These are phyloP conservation scores for Gaertneriomyces sp. DNA, from an alignment of 192 early-diverging fungal species.

Conservation along the genomic window DNA sequence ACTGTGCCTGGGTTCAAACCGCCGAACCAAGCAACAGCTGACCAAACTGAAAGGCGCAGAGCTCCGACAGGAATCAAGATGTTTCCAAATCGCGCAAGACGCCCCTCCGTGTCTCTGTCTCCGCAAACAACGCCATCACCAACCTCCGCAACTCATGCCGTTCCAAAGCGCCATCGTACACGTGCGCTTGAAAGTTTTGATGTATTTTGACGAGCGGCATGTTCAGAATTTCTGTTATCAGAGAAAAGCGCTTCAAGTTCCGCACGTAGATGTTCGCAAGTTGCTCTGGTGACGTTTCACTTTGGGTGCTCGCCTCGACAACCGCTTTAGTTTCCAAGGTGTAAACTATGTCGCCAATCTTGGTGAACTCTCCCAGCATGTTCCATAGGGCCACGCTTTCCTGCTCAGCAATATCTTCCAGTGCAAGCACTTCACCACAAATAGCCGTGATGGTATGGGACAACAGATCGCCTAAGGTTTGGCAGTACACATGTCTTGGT, in stretches of 20 bases:
- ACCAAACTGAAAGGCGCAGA: too few relatives aligned
- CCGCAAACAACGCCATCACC: constrained; percentile 48
- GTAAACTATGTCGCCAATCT: background rate
- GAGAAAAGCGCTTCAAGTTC: constrained; percentile 14
- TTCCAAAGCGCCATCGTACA: constrained; percentile 29
- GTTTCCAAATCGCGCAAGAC: too few relatives aligned
- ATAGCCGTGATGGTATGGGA: constrained; percentile 17
- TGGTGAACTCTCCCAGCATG: constrained; percentile 18
- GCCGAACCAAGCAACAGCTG: too few relatives aligned
- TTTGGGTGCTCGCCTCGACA: too few relatives aligned
- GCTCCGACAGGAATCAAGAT: too few relatives aligned
- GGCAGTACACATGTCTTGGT: constrained; percentile 12
- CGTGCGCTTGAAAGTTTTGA: constrained; percentile 36
- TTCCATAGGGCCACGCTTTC: constrained; percentile 37
- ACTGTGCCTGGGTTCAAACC: too few relatives aligned
- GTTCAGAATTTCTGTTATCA: constrained; percentile 31
- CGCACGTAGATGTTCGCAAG: background rate
- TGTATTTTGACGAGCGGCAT: constrained; percentile 37
- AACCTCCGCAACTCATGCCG: constrained; percentile 34
- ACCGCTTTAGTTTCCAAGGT: background rate
- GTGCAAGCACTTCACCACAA: constrained; percentile 16
- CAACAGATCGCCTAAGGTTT: constrained; percentile 23
- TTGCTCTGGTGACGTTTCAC: background rate
- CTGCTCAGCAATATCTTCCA: constrained; percentile 43
- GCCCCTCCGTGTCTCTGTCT: constrained; percentile 20